These are phyloP conservation scores for Acanthamoeba triangularis DNA, from an alignment of 208 protist genomes.

Conservation along the genomic window DNA sequence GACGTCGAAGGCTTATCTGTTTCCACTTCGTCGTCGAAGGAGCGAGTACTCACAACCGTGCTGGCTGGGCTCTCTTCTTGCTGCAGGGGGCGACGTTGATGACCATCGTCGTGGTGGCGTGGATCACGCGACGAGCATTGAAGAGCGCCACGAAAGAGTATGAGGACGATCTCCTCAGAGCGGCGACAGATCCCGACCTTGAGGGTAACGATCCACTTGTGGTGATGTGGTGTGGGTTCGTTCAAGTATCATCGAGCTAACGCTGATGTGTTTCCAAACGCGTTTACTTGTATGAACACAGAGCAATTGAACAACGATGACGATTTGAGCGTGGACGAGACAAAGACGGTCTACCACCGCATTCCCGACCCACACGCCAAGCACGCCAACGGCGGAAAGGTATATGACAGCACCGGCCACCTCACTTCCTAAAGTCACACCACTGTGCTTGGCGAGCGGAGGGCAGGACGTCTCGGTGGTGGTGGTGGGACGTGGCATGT, in stretches of 20 bases:
- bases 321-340: not conserved
- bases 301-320: not conserved
- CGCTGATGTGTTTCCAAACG: too few relatives aligned
- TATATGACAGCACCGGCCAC: slow-evolving; percentile 37
- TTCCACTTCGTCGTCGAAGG: not conserved
- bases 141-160: slow-evolving; percentile 35
- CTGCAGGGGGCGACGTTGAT: slow-evolving; percentile 30
- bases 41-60: too few relatives aligned
- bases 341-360: slow-evolving; percentile 33
- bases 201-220: not conserved
- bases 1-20: not conserved
- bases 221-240: not conserved
- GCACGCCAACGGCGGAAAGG: slow-evolving; percentile 38
- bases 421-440: not conserved
- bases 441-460: not conserved
- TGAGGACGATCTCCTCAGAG: not conserved
- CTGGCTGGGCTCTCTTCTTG: too few relatives aligned
- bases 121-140: slow-evolving; percentile 46
- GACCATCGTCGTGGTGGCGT: slow-evolving; percentile 25
- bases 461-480: too few relatives aligned
- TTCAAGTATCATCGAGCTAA: not conserved
- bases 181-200: not conserved
- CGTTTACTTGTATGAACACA: not conserved
- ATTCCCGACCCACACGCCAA: slow-evolving; percentile 11
- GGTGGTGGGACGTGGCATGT: too few relatives aligned